Evolutionary conservation across 352 stramenopile genomes (phyloP).

Genomic region (Albugo candida): DNA sequence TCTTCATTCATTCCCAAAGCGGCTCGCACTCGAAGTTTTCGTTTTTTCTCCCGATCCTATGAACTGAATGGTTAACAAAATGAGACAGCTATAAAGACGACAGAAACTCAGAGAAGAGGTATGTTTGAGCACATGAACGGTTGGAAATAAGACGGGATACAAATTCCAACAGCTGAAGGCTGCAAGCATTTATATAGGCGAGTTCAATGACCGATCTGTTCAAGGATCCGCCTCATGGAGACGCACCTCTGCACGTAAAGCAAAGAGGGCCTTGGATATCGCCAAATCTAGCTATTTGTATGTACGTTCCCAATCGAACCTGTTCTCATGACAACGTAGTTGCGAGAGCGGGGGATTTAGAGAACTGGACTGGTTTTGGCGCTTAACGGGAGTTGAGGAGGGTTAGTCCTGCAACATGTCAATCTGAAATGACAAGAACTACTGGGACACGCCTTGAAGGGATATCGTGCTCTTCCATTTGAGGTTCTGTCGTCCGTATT

Average conservation of each 20-base stretch:
- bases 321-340: slow-evolving; percentile 31
- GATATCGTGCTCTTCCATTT: neutral
- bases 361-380: slow-evolving; percentile 28
- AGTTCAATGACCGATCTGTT: slow-evolving; percentile 85
- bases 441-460: slow-evolving; percentile 57
- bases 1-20: slow-evolving; percentile 70
- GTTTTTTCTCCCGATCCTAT: slow-evolving; percentile 72
- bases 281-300: too few species aligned
- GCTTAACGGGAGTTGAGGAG: slow-evolving; percentile 79
- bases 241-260: slow-evolving; percentile 17
- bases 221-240: slow-evolving; percentile 46
- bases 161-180: slow-evolving; percentile 80
- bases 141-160: slow-evolving; percentile 47
- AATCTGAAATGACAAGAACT: slow-evolving; percentile 68
- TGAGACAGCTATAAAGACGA: slow-evolving; percentile 1
- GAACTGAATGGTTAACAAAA: slow-evolving; percentile 2
- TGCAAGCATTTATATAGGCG: slow-evolving; percentile 63
- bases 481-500: neutral
- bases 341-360: slow-evolving; percentile 11
- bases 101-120: neutral
- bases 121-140: slow-evolving; percentile 85
- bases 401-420: slow-evolving; percentile 79
- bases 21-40: slow-evolving; percentile 60
- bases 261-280: slow-evolving; percentile 69
- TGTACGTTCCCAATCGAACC: slow-evolving; percentile 29